Conservation (phyloP, 345 rosid genomes). For the Boechera retrofracta region DNA sequence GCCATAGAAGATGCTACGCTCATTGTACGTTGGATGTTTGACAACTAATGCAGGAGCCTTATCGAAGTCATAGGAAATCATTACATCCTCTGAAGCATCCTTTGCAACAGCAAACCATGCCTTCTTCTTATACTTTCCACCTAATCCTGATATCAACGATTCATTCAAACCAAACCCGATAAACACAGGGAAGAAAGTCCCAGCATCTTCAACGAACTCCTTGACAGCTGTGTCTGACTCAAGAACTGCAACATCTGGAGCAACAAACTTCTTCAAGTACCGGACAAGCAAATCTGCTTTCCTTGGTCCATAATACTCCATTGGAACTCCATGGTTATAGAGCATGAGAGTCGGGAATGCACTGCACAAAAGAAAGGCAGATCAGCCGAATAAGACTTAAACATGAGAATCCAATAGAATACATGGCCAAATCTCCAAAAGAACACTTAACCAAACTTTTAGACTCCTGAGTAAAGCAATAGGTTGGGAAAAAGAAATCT, state of each 20-base stretch:
- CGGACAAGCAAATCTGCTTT: conserved; percentile 83
- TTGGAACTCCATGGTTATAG: conserved; percentile 79
- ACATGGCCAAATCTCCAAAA: not conserved
- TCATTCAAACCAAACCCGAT: conserved; percentile 83
- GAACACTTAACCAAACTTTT: not conserved
- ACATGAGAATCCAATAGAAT: not conserved
- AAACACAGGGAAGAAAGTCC: conserved; percentile 70
- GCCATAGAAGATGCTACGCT: conserved; percentile 75
- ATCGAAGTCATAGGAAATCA: conserved; percentile 73
- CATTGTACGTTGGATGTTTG: conserved; percentile 67
- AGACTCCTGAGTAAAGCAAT: no score
- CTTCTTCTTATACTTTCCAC: conserved; percentile 79
- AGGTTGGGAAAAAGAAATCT: not conserved
- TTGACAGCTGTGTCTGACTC: conserved; percentile 62
- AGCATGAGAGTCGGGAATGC: conserved; percentile 87
- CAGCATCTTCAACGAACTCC: conserved; percentile 77
- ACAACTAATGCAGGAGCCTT: conserved; percentile 80
- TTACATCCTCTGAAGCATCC: conserved; percentile 75
- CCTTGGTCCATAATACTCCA: conserved; percentile 89
- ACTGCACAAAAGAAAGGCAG: conserved; percentile 47
- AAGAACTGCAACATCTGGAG: conserved; percentile 85
- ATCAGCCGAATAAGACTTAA: not conserved
- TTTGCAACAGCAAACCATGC: conserved; percentile 94
- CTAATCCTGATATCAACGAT: conserved; percentile 54
- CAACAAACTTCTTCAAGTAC: conserved; percentile 85